phyloP scores from a whole-genome alignment of 139 green algal genomes.

The Edaphochlamys debaryana region DNA sequence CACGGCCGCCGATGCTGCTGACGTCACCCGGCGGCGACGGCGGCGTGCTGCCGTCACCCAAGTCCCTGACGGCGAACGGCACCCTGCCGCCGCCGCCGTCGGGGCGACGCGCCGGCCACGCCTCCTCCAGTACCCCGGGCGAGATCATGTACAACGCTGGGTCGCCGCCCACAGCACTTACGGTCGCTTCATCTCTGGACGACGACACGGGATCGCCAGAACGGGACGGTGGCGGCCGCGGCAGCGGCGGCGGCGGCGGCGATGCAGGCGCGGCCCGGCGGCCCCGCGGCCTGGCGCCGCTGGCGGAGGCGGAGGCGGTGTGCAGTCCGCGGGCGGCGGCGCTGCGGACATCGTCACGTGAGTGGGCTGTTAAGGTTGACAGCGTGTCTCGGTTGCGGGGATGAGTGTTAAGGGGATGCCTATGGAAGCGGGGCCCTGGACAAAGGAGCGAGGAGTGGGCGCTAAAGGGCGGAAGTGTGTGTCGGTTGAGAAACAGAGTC shows the following conservation, averaged over 20 bases:
- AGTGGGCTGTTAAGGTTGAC: too few relatives aligned
- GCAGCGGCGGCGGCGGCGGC: conserved; percentile 2
- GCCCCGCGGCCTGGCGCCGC: background rate
- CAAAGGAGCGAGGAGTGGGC: too few relatives aligned
- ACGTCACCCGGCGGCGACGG: background rate
- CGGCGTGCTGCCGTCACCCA: too few relatives aligned
- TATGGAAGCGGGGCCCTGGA: too few relatives aligned
- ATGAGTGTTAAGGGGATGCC: too few relatives aligned
- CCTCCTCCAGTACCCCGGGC: background rate
- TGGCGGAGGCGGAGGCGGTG: background rate
- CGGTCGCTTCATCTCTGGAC: background rate
- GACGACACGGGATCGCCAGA: background rate
- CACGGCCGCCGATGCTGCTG: background rate
- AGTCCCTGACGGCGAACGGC: background rate
- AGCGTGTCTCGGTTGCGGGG: too few relatives aligned
- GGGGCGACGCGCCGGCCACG: background rate
- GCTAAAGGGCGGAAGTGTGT: too few relatives aligned
- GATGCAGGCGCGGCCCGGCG: background rate
- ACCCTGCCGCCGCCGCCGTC: background rate
- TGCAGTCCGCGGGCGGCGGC: background rate
- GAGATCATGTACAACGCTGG: background rate
- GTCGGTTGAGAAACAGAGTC: too few relatives aligned
- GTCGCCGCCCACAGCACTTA: too few relatives aligned
- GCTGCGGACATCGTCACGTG: background rate
- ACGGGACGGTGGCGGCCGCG: background rate